phyloP scores from a whole-genome alignment of 768 basidiomycete species.

The Suillus decipiens region DNA sequence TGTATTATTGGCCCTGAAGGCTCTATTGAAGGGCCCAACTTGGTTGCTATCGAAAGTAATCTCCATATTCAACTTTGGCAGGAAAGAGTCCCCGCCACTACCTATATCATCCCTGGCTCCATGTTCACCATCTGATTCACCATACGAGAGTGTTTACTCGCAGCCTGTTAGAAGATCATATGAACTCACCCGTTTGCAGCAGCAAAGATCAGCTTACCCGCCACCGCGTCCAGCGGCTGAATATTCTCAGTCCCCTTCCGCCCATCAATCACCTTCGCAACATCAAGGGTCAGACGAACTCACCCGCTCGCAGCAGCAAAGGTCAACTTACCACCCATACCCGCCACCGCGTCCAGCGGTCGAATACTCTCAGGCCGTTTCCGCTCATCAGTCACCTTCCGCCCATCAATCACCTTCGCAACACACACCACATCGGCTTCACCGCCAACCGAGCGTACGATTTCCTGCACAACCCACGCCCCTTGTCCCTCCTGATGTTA shows the following conservation, averaged over 20 bases:
- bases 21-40: not conserved
- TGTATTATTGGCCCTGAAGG: not conserved
- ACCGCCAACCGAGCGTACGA: not conserved
- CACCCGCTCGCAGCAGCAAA: too few relatives aligned
- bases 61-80: not conserved
- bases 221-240: not conserved
- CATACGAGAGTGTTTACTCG: not conserved
- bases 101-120: not conserved
- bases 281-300: not conserved
- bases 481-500: not conserved
- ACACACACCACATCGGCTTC: not conserved
- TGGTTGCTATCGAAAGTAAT: not conserved
- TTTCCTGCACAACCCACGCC: not conserved
- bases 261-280: not conserved
- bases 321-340: too few relatives aligned
- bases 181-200: not conserved
- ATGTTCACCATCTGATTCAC: not conserved
- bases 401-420: not conserved
- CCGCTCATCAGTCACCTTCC: not conserved
- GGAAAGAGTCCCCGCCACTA: not conserved
- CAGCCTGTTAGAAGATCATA: not conserved
- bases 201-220: not conserved
- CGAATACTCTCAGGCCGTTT: too few relatives aligned
- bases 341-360: not conserved
- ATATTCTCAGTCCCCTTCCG: not conserved